Percentiles rank a stretch among this genome's conserved stretches.
These are phyloP conservation scores for Globomyces pollinis-pini DNA, from an alignment of 192 early-diverging fungal species.

Conservation along the genomic window DNA sequence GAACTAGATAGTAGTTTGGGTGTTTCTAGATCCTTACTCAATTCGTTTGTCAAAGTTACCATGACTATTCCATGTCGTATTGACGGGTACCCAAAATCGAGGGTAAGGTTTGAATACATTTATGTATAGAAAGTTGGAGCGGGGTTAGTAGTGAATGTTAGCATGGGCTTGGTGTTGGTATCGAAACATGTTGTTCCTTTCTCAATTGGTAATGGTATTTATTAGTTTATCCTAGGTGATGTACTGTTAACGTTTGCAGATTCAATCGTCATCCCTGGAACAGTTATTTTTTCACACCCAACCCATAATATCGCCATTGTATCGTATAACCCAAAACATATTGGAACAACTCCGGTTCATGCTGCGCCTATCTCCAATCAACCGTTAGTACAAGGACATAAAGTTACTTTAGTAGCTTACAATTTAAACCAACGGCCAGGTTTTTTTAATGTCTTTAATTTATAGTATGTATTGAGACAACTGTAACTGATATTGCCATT, in stretches of 20 bases:
- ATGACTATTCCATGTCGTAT: conserved; percentile 72
- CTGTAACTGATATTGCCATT: conserved; percentile 42
- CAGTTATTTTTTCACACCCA: conserved; percentile 75
- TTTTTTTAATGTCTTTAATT: too few species aligned
- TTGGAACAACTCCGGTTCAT: conserved; percentile 69
- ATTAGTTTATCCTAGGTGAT: too few species aligned
- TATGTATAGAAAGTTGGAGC: conserved; percentile 61
- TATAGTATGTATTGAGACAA: conserved; percentile 38
- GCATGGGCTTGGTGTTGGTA: conserved; percentile 72
- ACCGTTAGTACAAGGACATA: conserved; percentile 54
- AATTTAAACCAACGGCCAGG: conserved; percentile 46
- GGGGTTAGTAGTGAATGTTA: conserved; percentile 71
- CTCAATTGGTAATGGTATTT: too few species aligned
- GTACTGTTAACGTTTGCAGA: conserved; percentile 78
- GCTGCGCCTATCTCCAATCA: conserved; percentile 50
- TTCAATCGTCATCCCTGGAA: conserved; percentile 79
- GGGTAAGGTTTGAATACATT: too few species aligned
- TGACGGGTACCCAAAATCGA: conserved; percentile 61
- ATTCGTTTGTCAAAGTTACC: conserved; percentile 71
- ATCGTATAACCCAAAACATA: conserved; percentile 64
- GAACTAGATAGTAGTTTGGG: conserved; percentile 64
- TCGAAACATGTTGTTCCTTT: conserved; percentile 75
- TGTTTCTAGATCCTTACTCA: conserved; percentile 65
- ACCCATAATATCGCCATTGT: conserved; percentile 82
- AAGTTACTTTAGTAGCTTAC: conserved; percentile 35